These are phyloP conservation scores for Xylogone sp. DNA, from an alignment of 2,329 filamentous ascomycete genomes.

Conservation along the genomic window DNA sequence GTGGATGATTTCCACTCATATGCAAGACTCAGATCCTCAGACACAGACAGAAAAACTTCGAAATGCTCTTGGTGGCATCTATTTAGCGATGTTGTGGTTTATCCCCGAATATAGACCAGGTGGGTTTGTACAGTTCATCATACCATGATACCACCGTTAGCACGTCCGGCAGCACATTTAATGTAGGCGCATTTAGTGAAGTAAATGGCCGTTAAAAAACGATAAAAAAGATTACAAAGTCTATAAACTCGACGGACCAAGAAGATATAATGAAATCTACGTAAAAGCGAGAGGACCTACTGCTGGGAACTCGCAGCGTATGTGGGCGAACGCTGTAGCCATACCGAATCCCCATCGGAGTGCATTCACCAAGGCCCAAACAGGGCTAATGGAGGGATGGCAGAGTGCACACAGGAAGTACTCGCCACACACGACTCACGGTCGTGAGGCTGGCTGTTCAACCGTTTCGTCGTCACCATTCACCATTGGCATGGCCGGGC, in stretches of 20 bases:
- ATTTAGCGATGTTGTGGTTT: not conserved
- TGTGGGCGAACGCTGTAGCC: not conserved
- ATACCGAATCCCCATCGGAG: not conserved
- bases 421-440: not conserved
- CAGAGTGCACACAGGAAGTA: not conserved
- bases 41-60: not conserved
- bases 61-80: not conserved
- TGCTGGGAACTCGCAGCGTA: not conserved
- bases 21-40: not conserved
- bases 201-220: too few relatives aligned
- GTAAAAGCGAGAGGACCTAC: not conserved
- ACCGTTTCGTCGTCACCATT: not conserved
- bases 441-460: not conserved
- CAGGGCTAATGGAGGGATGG: not conserved
- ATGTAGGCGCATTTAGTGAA: too few relatives aligned
- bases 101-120: too few relatives aligned
- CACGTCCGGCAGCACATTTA: too few relatives aligned
- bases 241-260: not conserved
- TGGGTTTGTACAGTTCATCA: too few relatives aligned
- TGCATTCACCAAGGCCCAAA: not conserved
- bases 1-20: constrained; percentile 16
- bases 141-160: too few relatives aligned
- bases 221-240: not conserved
- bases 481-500: not conserved
- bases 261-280: not conserved